Conservation (phyloP, 1,284 basidiomycete species). For the Gymnopus androsaceus region DNA sequence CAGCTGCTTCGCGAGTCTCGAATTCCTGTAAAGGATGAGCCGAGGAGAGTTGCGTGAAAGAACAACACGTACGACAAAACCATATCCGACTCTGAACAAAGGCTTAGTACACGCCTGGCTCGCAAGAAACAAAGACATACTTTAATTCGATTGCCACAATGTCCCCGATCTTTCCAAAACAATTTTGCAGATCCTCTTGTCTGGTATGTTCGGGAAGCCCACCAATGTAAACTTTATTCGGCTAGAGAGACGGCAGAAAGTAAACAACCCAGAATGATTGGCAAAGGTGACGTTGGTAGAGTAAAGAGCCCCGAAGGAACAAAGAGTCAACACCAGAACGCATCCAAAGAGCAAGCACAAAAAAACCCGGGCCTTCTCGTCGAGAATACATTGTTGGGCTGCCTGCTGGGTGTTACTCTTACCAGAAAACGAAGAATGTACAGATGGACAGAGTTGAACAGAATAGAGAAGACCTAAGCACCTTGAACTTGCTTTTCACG, state of each 20-base stretch:
- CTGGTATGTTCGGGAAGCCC: slow-evolving; percentile 83
- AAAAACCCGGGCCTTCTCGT: too few species aligned
- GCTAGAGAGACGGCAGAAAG: slow-evolving; percentile 66
- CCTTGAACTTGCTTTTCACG: slow-evolving; percentile 86
- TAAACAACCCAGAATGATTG: slow-evolving; percentile 46
- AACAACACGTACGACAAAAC: slow-evolving; percentile 70
- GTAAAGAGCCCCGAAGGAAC: not conserved
- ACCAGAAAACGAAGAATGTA: slow-evolving; percentile 7
- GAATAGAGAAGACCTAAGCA: slow-evolving; percentile 70
- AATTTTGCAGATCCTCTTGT: slow-evolving; percentile 78
- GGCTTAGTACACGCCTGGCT: slow-evolving; percentile 13
- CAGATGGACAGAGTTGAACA: slow-evolving; percentile 21
- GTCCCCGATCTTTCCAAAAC: slow-evolving; percentile 81
- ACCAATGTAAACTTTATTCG: slow-evolving; percentile 88
- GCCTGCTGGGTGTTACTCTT: slow-evolving; percentile 3
- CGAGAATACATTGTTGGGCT: not conserved
- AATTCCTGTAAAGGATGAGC: slow-evolving; percentile 61
- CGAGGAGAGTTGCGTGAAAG: not conserved
- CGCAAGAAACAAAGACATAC: slow-evolving; percentile 47
- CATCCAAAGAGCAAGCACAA: too few species aligned
- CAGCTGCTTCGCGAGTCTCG: slow-evolving; percentile 73
- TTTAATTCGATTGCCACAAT: slow-evolving; percentile 80
- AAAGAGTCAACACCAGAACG: too few species aligned
- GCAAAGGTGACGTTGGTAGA: too few species aligned
- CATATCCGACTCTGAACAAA: slow-evolving; percentile 68